Conservation (phyloP, 768 basidiomycete species). For the Pseudohyphozyma bogoriensis region DNA sequence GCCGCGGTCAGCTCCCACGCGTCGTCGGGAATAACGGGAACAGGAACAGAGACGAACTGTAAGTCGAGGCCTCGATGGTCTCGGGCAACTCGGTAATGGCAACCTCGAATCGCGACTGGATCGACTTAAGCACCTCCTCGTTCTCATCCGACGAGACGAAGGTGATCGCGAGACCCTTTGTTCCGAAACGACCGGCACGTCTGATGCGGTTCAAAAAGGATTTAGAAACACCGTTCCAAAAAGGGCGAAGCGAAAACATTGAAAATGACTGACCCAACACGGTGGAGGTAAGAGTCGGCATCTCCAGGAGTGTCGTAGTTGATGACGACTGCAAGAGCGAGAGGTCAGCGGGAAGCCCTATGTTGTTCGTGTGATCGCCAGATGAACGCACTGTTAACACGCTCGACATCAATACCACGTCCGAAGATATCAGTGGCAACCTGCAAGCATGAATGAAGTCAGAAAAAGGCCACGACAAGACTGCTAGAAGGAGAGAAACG, state of each 20-base stretch:
- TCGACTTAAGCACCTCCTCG: conserved; percentile 83
- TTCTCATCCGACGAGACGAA: conserved; percentile 89
- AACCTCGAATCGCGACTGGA: conserved; percentile 94
- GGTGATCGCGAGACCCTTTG: conserved; percentile 96
- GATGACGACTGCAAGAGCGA: conserved; percentile 61
- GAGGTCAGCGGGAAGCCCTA: background rate
- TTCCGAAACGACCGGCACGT: conserved; percentile 98
- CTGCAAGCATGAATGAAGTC: background rate
- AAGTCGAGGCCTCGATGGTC: conserved; percentile 84
- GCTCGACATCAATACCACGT: conserved; percentile 98
- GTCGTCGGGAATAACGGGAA: background rate
- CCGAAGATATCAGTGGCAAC: conserved; percentile 98
- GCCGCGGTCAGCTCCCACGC: too few species aligned
- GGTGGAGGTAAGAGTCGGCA: conserved; percentile 95
- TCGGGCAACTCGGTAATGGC: conserved; percentile 91
- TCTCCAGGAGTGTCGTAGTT: conserved; percentile 98
- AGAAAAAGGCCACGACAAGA: too few species aligned
- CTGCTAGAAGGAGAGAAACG: background rate
- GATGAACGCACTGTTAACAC: conserved; percentile 64
- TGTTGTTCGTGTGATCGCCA: background rate
- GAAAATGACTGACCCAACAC: conserved; percentile 53
- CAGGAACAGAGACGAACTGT: conserved; percentile 43
- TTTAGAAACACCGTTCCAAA: background rate
- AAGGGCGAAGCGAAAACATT: background rate
- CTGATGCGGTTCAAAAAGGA: too few species aligned